Conservation (phyloP, 257 asterid species). For the Capsicum pubescens region DNA sequence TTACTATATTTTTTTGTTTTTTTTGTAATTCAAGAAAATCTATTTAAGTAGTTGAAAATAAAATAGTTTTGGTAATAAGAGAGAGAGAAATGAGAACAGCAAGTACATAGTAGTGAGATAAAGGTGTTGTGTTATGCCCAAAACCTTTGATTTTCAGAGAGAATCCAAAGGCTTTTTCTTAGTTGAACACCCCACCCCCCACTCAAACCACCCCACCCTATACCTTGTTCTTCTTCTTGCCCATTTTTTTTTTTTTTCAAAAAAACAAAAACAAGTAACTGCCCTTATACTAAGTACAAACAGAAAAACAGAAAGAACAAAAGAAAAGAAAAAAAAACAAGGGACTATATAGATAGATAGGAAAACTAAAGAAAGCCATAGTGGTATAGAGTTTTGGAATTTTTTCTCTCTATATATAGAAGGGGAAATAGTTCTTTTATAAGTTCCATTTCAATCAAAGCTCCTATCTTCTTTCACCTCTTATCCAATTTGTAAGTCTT, state of each 20-base stretch:
- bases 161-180: slow-evolving; percentile 35
- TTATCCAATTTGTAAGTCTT: slow-evolving; percentile 75
- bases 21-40: background rate
- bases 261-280: slow-evolving; percentile 44
- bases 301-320: slow-evolving; percentile 52
- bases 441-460: slow-evolving; percentile 47
- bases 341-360: slow-evolving; percentile 25
- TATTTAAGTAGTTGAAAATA: slow-evolving; percentile 8
- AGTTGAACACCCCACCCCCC: background rate
- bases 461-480: slow-evolving; percentile 37
- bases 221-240: slow-evolving; percentile 24
- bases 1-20: background rate
- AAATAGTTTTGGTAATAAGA: slow-evolving; percentile 18
- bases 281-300: slow-evolving; percentile 38
- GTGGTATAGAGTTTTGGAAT: background rate
- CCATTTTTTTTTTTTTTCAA: background rate
- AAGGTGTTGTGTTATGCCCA: slow-evolving; percentile 55
- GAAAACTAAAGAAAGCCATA: slow-evolving; percentile 7
- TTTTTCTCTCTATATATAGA: background rate
- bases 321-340: background rate
- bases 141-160: slow-evolving; percentile 42
- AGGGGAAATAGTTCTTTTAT: slow-evolving; percentile 34
- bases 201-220: background rate
- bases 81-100: slow-evolving; percentile 32
- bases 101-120: slow-evolving; percentile 39